Evolutionary conservation across 768 basidiomycete species (phyloP), one percentile per base, ranked within the genome.

Genomic region (Pulveroboletus frians): DNA sequence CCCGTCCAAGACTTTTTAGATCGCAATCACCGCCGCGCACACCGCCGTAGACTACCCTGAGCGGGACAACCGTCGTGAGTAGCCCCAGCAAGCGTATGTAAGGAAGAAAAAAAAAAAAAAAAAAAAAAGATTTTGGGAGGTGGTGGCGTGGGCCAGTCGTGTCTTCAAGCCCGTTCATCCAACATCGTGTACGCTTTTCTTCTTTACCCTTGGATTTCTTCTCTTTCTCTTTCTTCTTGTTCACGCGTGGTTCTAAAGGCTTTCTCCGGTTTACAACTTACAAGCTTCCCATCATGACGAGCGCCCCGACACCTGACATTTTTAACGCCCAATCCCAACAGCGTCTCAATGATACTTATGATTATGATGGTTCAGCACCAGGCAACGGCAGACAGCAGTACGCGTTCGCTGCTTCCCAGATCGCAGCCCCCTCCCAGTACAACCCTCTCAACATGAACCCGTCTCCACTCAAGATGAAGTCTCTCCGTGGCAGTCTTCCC

Each of bases 331-430:
- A 71, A 62, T 73, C 79, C 54, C 83, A 80, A 71, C 85, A 80
- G 84, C 86, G 85, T 79, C 80, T 85, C 76, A 80, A 90, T 74
- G 88, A 91, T 69, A 71, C 75, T 84, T 88, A 88, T 72, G 85
- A 89, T 76, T 88, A 84, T 73, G 87, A 91, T 65, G 79, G 76
- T 70, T 73, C 71, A 68, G 70, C 60, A 63, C 61, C 69, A 57
- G 70, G 62, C 69, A 73, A 71, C 47, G 63, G 58, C 57, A 80
- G 85, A 70, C 70, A 74, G 55, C 82, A 74, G 59, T 88, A 83
- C 72, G 85, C 84, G 65, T 90, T 83, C 68, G 71, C 78, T 38
- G 83, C 88, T 62, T 78, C 65, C 66, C 79, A 68, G 76, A 80
- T 75, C 73, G 77, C 70, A 61, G 77, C 68, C 72, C 73, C 81